phyloP scores from a whole-genome alignment of 768 basidiomycete genomes.

The Lactarius psammicola region DNA sequence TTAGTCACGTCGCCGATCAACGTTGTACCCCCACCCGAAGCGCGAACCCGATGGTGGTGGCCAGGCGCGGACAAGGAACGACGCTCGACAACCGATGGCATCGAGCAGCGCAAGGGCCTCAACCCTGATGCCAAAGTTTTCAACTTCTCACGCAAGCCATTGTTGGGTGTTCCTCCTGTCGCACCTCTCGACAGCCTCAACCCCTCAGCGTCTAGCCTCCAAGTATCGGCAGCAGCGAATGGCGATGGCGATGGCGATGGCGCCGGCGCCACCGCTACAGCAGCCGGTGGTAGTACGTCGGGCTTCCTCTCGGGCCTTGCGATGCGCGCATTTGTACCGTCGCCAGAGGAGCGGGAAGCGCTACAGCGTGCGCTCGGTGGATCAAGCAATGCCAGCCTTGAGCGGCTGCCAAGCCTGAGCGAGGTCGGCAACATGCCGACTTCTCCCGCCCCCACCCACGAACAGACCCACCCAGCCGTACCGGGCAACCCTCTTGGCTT shows the following conservation, averaged over 20 bases:
- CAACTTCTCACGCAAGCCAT: slow-evolving; percentile 44
- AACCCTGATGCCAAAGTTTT: slow-evolving; percentile 89
- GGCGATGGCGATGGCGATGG: neutral
- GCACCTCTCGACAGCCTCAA: slow-evolving; percentile 29
- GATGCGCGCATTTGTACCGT: slow-evolving; percentile 85
- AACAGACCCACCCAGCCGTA: slow-evolving; percentile 22
- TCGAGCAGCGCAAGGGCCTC: slow-evolving; percentile 55
- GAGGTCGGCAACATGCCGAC: slow-evolving; percentile 72
- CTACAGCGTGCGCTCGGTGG: slow-evolving; percentile 76
- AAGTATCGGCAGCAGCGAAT: neutral
- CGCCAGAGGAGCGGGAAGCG: slow-evolving; percentile 82
- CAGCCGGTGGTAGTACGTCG: slow-evolving; percentile 2
- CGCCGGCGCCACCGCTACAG: neutral
- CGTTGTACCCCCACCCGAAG: slow-evolving; percentile 24
- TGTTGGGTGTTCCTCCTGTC: slow-evolving; percentile 26
- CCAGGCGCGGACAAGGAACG: slow-evolving; percentile 17
- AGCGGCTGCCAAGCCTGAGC: slow-evolving; percentile 74
- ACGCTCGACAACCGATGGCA: slow-evolving; percentile 36
- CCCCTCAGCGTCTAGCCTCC: slow-evolving; percentile 17
- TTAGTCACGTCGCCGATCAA: slow-evolving; percentile 28
- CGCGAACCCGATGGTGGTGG: slow-evolving; percentile 19
- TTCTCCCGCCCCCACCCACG: slow-evolving; percentile 58
- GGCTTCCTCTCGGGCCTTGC: slow-evolving; percentile 38
- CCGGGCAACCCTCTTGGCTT: slow-evolving; percentile 30
- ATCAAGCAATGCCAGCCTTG: slow-evolving; percentile 70